These are phyloP conservation scores for Sutorius eximius DNA, from an alignment of 1,284 basidiomycete species.

Conservation along the genomic window DNA sequence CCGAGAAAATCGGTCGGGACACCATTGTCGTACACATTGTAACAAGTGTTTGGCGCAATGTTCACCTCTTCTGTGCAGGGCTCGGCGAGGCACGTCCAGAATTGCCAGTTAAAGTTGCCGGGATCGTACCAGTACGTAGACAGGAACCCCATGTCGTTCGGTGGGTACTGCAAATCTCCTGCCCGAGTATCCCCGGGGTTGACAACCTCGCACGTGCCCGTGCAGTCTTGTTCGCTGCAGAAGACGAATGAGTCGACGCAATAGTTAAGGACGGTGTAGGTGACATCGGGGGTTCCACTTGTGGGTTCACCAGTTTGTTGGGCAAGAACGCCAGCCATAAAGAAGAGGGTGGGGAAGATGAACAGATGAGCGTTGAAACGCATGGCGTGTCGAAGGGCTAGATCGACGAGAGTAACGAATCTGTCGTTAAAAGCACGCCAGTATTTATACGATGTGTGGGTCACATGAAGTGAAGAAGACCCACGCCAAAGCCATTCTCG, in stretches of 20 bases:
- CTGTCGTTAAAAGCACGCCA: neutral
- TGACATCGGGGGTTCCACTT: neutral
- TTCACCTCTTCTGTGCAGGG: neutral
- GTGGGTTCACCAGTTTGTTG: neutral
- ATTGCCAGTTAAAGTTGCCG: too few species aligned
- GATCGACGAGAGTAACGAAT: neutral
- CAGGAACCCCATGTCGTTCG: neutral
- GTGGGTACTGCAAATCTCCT: neutral
- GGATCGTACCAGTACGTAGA: neutral
- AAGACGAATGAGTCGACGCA: neutral
- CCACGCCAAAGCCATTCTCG: neutral
- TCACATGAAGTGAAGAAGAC: neutral
- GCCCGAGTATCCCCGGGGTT: too few species aligned
- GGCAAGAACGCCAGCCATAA: neutral
- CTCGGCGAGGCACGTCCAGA: too few species aligned
- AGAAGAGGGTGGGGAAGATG: neutral
- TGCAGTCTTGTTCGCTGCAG: neutral
- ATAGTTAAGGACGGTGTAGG: neutral
- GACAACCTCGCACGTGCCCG: neutral
- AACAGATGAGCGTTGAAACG: neutral
- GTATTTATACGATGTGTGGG: neutral
- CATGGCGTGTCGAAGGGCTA: neutral
- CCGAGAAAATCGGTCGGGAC: neutral
- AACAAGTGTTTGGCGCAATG: neutral
- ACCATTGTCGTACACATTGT: conserved; percentile 4